These are phyloP conservation scores for Holtermanniella nyarrowii DNA, from an alignment of 768 basidiomycete species.

Conservation along the genomic window DNA sequence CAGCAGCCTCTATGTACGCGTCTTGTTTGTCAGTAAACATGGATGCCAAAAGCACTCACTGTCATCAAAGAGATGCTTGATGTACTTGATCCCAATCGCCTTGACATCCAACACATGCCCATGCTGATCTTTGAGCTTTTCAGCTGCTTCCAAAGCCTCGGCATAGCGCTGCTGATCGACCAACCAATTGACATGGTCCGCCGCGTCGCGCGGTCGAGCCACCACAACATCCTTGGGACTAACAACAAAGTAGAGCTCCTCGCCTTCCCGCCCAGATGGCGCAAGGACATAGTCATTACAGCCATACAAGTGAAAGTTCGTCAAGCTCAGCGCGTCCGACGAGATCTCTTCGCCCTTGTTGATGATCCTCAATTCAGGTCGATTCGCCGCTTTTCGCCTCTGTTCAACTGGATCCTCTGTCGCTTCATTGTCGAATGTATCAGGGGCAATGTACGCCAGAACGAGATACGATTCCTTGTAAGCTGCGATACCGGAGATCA, in stretches of 20 bases:
- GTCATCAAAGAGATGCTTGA: slow-evolving; percentile 71
- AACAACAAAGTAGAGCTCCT: slow-evolving; percentile 65
- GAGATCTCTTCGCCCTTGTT: slow-evolving; percentile 82
- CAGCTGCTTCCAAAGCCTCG: slow-evolving; percentile 73
- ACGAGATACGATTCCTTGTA: slow-evolving; percentile 60
- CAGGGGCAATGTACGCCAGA: slow-evolving; percentile 75
- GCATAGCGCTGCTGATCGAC: slow-evolving; percentile 77
- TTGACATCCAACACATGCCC: slow-evolving; percentile 43
- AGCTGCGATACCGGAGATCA: slow-evolving; percentile 82
- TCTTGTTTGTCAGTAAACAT: slow-evolving; percentile 38
- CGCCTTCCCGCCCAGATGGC: slow-evolving; percentile 43
- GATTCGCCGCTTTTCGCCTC: slow-evolving; percentile 70
- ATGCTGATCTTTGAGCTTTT: slow-evolving; percentile 49
- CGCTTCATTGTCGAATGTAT: slow-evolving; percentile 61
- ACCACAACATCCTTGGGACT: slow-evolving; percentile 79
- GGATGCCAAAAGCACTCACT: slow-evolving; percentile 45
- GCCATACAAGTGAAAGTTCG: slow-evolving; percentile 68
- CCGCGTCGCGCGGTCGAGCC: slow-evolving; percentile 74
- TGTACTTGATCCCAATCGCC: slow-evolving; percentile 70
- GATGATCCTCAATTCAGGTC: slow-evolving; percentile 90
- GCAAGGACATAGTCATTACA: slow-evolving; percentile 84
- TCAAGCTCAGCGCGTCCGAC: slow-evolving; percentile 68
- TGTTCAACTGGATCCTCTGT: slow-evolving; percentile 62
- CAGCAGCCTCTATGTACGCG: slow-evolving; percentile 67
- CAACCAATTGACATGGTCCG: slow-evolving; percentile 86